Base-by-base conservation (phyloP, 73 alveolate species). In the Paramecium octaurelia region DNA sequence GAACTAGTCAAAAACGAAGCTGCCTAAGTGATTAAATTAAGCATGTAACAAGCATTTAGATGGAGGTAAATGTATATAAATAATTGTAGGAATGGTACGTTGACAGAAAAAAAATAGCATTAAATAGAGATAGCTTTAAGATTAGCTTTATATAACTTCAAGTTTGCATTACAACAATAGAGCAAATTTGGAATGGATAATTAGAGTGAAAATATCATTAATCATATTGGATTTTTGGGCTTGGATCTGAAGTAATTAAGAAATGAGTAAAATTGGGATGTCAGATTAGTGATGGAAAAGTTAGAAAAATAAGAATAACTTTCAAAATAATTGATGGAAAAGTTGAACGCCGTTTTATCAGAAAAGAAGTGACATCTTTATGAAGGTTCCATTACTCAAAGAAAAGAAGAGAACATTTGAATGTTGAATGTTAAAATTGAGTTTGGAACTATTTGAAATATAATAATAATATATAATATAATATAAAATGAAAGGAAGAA, bases 1-100 rank as follows among this genome's bases (percentile, higher is more conserved):
- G 44, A 73, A n/a, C 27, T 48, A 20, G 48, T 86, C 34, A 57
- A 86, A 48, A 44, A 86, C 31, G 46, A 86, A 36, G 93, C 93
- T 16, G 93, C 93, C 9, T 27, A 27, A 16, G 86, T 86, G 11
- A 58, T 86, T 58, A 86, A 70, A 27, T 24, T 86, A 64, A 64
- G 84, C 27, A 64, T 64, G 84, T 64, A 64, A 64, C 46, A 27
- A 64, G 46, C 46, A 27, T 64, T 12, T 12, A 34, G 84, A 31
- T 64, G 84, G 84, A 64, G 84, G 84, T 64, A 64, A 18, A 64
- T 27, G 24, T 27, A 16, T 12, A 24, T 27, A 11, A 24, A 34
- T 20, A 23, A 64, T 64, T 64, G 48, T 27, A 64, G 84, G 31
- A 64, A 64, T 12, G 84, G 84, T 31, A 64, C 84, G 0, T 31